These are phyloP conservation scores for Cutaneotrichosporon dermatis DNA, from an alignment of 1,284 basidiomycete species.

Conservation along the genomic window DNA sequence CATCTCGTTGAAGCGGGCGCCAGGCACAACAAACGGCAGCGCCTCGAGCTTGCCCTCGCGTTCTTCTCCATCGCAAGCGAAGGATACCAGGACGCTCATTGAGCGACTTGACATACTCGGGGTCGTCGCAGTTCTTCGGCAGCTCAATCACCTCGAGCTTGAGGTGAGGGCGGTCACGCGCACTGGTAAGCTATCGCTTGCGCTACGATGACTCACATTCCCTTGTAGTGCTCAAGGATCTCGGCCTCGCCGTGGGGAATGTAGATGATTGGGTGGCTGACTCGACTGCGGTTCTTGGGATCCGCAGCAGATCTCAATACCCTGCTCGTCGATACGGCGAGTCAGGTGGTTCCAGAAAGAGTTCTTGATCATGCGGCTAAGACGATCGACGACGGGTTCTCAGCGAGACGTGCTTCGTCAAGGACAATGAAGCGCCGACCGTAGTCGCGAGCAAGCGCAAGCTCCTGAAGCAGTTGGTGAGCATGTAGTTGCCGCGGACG, in stretches of 20 bases:
- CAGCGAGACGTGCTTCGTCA: slow-evolving; percentile 91
- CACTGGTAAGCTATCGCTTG: slow-evolving; percentile 23
- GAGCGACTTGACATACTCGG: slow-evolving; percentile 82
- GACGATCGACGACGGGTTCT: slow-evolving; percentile 95
- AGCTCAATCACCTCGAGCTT: slow-evolving; percentile 86
- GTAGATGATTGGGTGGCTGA: slow-evolving; percentile 85
- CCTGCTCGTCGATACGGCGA: slow-evolving; percentile 92
- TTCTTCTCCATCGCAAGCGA: slow-evolving; percentile 85
- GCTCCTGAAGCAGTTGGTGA: slow-evolving; percentile 98
- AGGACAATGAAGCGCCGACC: slow-evolving; percentile 92
- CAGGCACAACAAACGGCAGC: slow-evolving; percentile 93
- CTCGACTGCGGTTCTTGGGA: slow-evolving; percentile 88
- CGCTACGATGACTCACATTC: slow-evolving; percentile 43
- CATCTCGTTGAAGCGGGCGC: slow-evolving; percentile 96
- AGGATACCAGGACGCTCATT: slow-evolving; percentile 91
- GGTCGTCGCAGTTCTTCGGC: slow-evolving; percentile 78
- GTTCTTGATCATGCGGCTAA: slow-evolving; percentile 96
- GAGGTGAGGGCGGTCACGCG: slow-evolving; percentile 77
- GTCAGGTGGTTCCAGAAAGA: slow-evolving; percentile 98
- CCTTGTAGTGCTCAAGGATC: slow-evolving; percentile 86
- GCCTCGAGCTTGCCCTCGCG: slow-evolving; percentile 78
- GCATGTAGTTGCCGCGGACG: slow-evolving; percentile 94
- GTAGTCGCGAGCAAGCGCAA: slow-evolving; percentile 93
- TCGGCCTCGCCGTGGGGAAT: slow-evolving; percentile 85
- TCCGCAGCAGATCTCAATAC: slow-evolving; percentile 94